Evolutionary conservation across 1,139 yeast species (phyloP).

Genomic region (Zygosaccharomyces sapae): DNA sequence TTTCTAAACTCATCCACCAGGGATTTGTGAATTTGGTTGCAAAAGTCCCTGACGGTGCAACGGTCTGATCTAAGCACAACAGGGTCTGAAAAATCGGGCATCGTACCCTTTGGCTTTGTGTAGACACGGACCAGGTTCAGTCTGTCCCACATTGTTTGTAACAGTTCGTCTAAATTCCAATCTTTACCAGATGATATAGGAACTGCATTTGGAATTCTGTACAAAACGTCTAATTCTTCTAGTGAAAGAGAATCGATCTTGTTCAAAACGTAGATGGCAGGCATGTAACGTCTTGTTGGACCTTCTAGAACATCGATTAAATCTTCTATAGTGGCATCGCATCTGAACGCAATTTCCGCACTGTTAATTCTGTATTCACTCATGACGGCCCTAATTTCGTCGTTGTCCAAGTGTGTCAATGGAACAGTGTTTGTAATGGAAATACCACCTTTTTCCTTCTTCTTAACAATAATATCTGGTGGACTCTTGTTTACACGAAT

Average conservation of each 20-base stretch:
- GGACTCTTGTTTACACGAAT: constrained; percentile 87
- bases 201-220: constrained; percentile 92
- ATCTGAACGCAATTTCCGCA: constrained; percentile 94
- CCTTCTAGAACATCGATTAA: constrained; percentile 91
- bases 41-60: constrained; percentile 88
- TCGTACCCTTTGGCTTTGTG: constrained; percentile 91
- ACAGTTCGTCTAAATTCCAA: constrained; percentile 93
- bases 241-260: constrained; percentile 92
- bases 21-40: constrained; percentile 93
- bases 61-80: constrained; percentile 80
- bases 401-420: constrained; percentile 82
- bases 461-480: constrained; percentile 85
- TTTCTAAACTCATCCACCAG: constrained; percentile 88
- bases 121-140: constrained; percentile 88
- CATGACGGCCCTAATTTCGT: constrained; percentile 94
- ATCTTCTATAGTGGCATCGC: constrained; percentile 97
- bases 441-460: constrained; percentile 93
- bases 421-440: constrained; percentile 92
- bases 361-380: constrained; percentile 90
- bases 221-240: constrained; percentile 84
- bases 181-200: constrained; percentile 94
- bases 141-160: constrained; percentile 92
- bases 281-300: constrained; percentile 84
- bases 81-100: constrained; percentile 93
- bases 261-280: constrained; percentile 89